Conservation (phyloP, 495 filamentous ascomycete species). For the Ramalina peruviana region DNA sequence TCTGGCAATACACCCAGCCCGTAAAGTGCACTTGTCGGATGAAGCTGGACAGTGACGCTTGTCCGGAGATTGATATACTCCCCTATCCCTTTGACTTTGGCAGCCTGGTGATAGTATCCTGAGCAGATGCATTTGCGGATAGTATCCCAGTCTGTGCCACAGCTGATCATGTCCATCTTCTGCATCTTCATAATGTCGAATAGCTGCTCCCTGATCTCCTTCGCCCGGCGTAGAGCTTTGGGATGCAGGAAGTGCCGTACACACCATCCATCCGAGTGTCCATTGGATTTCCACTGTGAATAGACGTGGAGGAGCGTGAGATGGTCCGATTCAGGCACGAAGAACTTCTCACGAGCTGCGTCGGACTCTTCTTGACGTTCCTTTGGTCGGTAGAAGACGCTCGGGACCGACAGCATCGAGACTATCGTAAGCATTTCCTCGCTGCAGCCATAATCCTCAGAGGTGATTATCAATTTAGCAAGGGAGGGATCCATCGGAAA, state of each 20-base stretch:
- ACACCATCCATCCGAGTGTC: slow-evolving; percentile 84
- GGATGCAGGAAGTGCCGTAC: slow-evolving; percentile 82
- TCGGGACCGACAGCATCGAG: slow-evolving; percentile 93
- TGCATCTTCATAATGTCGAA: slow-evolving; percentile 90
- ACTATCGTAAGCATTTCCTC: slow-evolving; percentile 98
- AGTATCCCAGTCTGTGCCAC: slow-evolving; percentile 92
- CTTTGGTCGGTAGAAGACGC: slow-evolving; percentile 93
- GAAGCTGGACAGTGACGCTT: slow-evolving; percentile 81
- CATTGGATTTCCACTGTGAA: slow-evolving; percentile 87
- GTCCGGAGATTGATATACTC: slow-evolving; percentile 96
- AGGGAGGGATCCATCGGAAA: slow-evolving; percentile 96
- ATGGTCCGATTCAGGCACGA: slow-evolving; percentile 94
- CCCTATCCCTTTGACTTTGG: slow-evolving; percentile 87
- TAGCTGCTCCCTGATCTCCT: slow-evolving; percentile 88
- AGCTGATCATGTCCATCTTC: slow-evolving; percentile 75
- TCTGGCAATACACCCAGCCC: slow-evolving; percentile 88
- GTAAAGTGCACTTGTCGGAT: slow-evolving; percentile 86
- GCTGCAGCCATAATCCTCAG: slow-evolving; percentile 76
- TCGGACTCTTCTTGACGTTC: slow-evolving; percentile 96
- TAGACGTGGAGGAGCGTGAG: slow-evolving; percentile 93
- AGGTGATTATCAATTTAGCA: slow-evolving; percentile 84
- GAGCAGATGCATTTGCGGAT: slow-evolving; percentile 95
- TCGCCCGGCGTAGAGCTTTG: slow-evolving; percentile 78
- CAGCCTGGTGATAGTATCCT: slow-evolving; percentile 98
- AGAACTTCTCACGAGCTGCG: slow-evolving; percentile 94